Base-by-base conservation (phyloP, 1,139 yeast genomes). In the Candida sp. region DNA sequence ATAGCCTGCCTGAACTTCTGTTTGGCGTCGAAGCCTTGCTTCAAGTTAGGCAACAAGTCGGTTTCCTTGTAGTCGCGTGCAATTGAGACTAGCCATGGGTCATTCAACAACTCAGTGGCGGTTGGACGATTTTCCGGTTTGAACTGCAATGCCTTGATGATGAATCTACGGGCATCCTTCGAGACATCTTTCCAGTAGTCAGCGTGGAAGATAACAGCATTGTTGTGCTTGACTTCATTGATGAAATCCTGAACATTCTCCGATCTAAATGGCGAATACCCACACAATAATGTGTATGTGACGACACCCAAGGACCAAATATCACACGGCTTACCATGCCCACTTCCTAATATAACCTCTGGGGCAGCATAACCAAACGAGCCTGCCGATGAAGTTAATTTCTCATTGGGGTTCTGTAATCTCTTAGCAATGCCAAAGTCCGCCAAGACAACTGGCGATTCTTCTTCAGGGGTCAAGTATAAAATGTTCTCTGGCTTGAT, bases 331-430 rank as follows among this genome's bases (percentile, higher is more conserved):
- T 88, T 90, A 42, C 96, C 96, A 69, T 92, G 97, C 6, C 97
- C 97, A 39, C 76, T 70, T 5, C 90, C 86, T 46, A 81, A 69
- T 35, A 92, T 75, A 4, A 92, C 94, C 66, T 92, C 98, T 0
- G 98, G 98, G 0, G 98, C 97, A 4, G 96, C 97, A 65, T 92
- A 92, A 2, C 97, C 97, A 69, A 91, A 85, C 1, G 96, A 88
- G 0, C 98, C 98, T 0, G 97, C 97, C 45, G 90, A 86, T 28
- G 88, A 78, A 28, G 84, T 87, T 53, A 93, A 76, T 56, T 85
- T 79, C 56, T 90, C 93, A 59, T 84, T 80, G 2, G 81, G 73
- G 17, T 76, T 68, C 52, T 78, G 77, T 58, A 92, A 71, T 54
- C 83, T 78, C 66, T 89, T 90, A 38, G 98, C 97, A 60, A 92